These are phyloP conservation scores for Coemansia sp. DNA, from an alignment of 371 early-diverging fungal species.

Conservation along the genomic window DNA sequence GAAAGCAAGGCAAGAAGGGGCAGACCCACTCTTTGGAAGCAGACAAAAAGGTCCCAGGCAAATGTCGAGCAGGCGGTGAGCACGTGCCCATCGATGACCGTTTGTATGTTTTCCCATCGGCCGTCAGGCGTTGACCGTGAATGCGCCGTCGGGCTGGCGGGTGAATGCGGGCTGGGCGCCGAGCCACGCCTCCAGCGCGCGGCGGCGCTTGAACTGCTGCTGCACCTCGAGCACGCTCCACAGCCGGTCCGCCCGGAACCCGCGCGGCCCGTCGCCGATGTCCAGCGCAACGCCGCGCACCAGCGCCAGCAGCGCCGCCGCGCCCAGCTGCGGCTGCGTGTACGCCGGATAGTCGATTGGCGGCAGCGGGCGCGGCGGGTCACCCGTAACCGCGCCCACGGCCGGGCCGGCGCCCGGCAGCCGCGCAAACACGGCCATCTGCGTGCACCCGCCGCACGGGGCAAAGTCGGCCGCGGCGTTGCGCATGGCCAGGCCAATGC, in stretches of 20 bases:
- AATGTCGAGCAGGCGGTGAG: too few relatives aligned
- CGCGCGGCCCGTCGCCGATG: slow-evolving; percentile 4
- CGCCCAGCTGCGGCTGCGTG: slow-evolving; percentile 4
- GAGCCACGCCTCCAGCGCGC: slow-evolving; percentile 25
- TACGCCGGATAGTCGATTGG: slow-evolving; percentile 26
- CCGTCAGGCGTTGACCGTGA: neutral
- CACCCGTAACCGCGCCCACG: neutral
- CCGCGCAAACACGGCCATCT: slow-evolving; percentile 68
- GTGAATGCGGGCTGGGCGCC: neutral
- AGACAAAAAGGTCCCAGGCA: neutral
- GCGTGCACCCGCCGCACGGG: slow-evolving; percentile 70
- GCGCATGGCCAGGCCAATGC: slow-evolving; percentile 63
- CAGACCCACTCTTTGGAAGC: neutral
- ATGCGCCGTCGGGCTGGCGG: neutral
- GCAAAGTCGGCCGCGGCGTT: slow-evolving; percentile 46
- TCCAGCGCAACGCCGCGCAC: slow-evolving; percentile 7
- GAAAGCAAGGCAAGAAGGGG: neutral
- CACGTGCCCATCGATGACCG: too few relatives aligned
- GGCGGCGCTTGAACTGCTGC: slow-evolving; percentile 34
- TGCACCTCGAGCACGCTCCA: slow-evolving; percentile 26
- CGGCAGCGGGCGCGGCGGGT: slow-evolving; percentile 11
- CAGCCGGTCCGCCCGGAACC: slow-evolving; percentile 10
- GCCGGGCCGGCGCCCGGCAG: neutral
- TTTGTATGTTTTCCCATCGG: too few relatives aligned
- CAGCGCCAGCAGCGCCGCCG: slow-evolving; percentile 9